Evolutionary conservation across 2,329 filamentous ascomycete genomes (phyloP).

Genomic region (Pseudogymnoascus sp.): DNA sequence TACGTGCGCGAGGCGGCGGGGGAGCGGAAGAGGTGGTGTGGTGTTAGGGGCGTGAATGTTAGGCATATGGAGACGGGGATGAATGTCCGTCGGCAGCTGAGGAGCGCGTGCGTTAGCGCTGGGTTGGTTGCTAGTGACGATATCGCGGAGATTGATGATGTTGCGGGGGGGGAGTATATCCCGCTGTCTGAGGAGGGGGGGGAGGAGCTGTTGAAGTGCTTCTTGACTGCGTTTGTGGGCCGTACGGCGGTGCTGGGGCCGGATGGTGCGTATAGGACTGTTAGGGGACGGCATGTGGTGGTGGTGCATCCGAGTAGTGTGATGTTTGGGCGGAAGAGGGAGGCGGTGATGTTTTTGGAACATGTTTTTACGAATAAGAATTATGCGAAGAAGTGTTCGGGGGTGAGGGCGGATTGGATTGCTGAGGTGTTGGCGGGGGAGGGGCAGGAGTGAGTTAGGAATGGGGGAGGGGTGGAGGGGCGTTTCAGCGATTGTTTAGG

Average conservation of each 20-base stretch:
- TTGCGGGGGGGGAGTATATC: constrained; percentile 31
- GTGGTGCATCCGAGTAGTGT: constrained; percentile 56
- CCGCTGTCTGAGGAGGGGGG: constrained; percentile 47
- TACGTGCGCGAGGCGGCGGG: constrained; percentile 47
- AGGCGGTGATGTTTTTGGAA: constrained; percentile 61
- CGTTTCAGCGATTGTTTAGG: neutral
- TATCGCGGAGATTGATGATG: neutral
- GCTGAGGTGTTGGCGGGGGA: constrained; percentile 18
- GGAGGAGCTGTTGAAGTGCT: constrained; percentile 49
- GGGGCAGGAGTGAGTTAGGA: neutral
- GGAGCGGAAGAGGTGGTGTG: constrained; percentile 47
- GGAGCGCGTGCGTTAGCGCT: constrained; percentile 45
- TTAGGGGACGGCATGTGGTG: constrained; percentile 51
- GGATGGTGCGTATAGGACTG: constrained; percentile 52
- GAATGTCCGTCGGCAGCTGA: constrained; percentile 53
- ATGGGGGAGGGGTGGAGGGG: neutral
- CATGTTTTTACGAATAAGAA: constrained; percentile 59
- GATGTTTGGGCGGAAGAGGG: constrained; percentile 52
- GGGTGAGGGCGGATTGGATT: constrained; percentile 52
- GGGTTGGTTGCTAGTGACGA: constrained; percentile 30
- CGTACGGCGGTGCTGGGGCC: constrained; percentile 53
- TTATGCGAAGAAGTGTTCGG: constrained; percentile 58
- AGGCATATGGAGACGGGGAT: constrained; percentile 56
- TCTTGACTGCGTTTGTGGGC: constrained; percentile 51
- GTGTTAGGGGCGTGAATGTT: constrained; percentile 45